A percentile compares a stretch with the other conserved stretches of the same genome.
Conservation (phyloP, 345 rosid species). For the Citrus glauca region DNA sequence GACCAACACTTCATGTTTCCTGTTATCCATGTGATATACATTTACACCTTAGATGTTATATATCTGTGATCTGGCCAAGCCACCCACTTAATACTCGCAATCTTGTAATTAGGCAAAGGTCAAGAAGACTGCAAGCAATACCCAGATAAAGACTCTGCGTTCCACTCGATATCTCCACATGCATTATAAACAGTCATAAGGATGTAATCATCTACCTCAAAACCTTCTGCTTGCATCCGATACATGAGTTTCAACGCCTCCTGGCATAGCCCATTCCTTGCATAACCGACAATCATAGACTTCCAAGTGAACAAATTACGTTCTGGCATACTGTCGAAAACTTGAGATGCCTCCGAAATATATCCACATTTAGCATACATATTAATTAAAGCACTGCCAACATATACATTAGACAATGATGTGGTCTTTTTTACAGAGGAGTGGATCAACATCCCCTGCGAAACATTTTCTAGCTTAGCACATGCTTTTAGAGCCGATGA, state of each 20-base stretch:
- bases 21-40: background rate
- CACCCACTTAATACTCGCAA: background rate
- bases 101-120: slow-evolving; percentile 13
- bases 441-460: slow-evolving; percentile 64
- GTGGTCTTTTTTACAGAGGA: slow-evolving; percentile 74
- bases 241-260: slow-evolving; percentile 86
- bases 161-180: slow-evolving; percentile 62
- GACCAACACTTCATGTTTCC: background rate
- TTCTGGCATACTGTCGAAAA: slow-evolving; percentile 76
- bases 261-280: slow-evolving; percentile 63
- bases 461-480: slow-evolving; percentile 61
- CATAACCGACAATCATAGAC: slow-evolving; percentile 79
- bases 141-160: slow-evolving; percentile 30
- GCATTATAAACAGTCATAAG: slow-evolving; percentile 52
- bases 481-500: slow-evolving; percentile 87
- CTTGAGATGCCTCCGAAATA: slow-evolving; percentile 63
- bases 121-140: slow-evolving; percentile 36
- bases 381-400: slow-evolving; percentile 75
- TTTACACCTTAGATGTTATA: background rate
- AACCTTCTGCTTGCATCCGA: slow-evolving; percentile 74
- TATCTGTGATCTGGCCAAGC: background rate
- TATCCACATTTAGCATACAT: slow-evolving; percentile 88
- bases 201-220: slow-evolving; percentile 68
- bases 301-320: slow-evolving; percentile 74
- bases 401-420: slow-evolving; percentile 60